Percentiles rank a stretch among this genome's conserved stretches.
Evolutionary conservation across 148 eudicot genomes (phyloP).

Genomic region (Nepenthes gracilis): DNA sequence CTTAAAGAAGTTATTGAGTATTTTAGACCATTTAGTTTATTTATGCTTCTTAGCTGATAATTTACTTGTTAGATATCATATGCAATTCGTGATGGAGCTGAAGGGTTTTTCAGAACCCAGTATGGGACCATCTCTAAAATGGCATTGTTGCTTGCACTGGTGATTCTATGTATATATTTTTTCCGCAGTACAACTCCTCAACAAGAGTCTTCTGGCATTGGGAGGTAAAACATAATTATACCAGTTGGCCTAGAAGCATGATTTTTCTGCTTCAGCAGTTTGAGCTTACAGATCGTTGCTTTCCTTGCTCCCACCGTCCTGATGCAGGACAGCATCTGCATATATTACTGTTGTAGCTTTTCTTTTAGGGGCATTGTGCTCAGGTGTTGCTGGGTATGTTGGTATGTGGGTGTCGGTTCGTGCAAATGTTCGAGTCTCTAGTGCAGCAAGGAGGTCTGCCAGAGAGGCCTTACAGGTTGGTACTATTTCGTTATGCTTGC

Average conservation of each 20-base stretch:
- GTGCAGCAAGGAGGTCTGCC: slow-evolving; percentile 98
- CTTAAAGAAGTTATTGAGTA: too few species aligned
- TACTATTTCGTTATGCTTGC: slow-evolving; percentile 5
- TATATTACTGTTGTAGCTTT: slow-evolving; percentile 82
- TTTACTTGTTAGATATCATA: slow-evolving; percentile 73
- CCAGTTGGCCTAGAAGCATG: background rate
- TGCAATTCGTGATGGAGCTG: slow-evolving; percentile 99
- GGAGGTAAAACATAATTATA: slow-evolving; percentile 39
- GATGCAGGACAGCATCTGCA: slow-evolving; percentile 77
- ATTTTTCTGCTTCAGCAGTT: background rate
- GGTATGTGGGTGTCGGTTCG: slow-evolving; percentile 99
- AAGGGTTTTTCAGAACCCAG: slow-evolving; percentile 94
- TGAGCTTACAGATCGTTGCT: slow-evolving; percentile 7
- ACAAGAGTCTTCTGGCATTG: slow-evolving; percentile 85
- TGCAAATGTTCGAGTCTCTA: slow-evolving; percentile 94
- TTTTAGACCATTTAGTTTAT: background rate
- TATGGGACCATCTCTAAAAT: slow-evolving; percentile 96
- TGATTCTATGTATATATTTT: slow-evolving; percentile 77
- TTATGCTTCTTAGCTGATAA: slow-evolving; percentile 10
- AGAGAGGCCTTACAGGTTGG: slow-evolving; percentile 95
- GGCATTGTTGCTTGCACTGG: slow-evolving; percentile 77
- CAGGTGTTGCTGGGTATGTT: slow-evolving; percentile 96
- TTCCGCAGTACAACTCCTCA: slow-evolving; percentile 80
- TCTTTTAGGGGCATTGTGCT: slow-evolving; percentile 93
- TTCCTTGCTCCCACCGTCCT: slow-evolving; percentile 5